These are phyloP conservation scores for Cladosporium phlei DNA, from an alignment of 2,329 filamentous ascomycete genomes.

Conservation along the genomic window DNA sequence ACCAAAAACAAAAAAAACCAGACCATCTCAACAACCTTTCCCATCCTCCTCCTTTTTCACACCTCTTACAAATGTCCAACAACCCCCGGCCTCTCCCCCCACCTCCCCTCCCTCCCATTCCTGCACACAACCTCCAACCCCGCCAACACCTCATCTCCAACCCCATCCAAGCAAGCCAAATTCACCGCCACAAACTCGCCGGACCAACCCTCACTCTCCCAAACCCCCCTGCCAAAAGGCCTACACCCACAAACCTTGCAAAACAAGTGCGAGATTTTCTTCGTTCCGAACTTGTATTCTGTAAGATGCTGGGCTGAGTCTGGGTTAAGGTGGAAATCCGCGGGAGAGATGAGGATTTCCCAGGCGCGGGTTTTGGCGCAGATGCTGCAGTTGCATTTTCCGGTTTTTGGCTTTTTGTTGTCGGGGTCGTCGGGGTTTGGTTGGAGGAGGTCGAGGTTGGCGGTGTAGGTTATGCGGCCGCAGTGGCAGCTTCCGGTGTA, in stretches of 20 bases:
- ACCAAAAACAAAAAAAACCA: too few relatives aligned
- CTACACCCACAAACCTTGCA: constrained; percentile 1
- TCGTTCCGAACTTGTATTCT: constrained; percentile 2
- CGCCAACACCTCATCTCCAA: constrained; percentile 1
- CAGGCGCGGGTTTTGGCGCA: constrained; percentile 1
- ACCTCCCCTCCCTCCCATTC: constrained; percentile 10
- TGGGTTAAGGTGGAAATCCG: neutral
- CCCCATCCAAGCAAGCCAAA: constrained; percentile 7
- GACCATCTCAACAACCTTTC: too few relatives aligned
- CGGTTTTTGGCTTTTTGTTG: neutral
- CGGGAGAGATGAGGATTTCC: neutral
- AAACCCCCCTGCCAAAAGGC: neutral
- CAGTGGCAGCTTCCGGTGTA: constrained; percentile 10
- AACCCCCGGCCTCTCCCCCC: neutral
- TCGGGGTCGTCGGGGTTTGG: neutral
- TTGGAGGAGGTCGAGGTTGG: constrained; percentile 3
- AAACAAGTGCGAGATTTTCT: constrained; percentile 1
- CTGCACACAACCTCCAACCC: neutral
- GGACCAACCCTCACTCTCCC: neutral
- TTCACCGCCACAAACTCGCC: constrained; percentile 2
- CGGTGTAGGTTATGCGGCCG: neutral
- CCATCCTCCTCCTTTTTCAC: too few relatives aligned
- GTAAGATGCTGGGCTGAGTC: neutral
- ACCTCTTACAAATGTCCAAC: neutral
- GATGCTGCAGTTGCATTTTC: constrained; percentile 9